Evolutionary conservation across 2,329 filamentous ascomycete species (phyloP), one percentile per base, ranked within the genome.

Genomic region (Xylariales sp.): DNA sequence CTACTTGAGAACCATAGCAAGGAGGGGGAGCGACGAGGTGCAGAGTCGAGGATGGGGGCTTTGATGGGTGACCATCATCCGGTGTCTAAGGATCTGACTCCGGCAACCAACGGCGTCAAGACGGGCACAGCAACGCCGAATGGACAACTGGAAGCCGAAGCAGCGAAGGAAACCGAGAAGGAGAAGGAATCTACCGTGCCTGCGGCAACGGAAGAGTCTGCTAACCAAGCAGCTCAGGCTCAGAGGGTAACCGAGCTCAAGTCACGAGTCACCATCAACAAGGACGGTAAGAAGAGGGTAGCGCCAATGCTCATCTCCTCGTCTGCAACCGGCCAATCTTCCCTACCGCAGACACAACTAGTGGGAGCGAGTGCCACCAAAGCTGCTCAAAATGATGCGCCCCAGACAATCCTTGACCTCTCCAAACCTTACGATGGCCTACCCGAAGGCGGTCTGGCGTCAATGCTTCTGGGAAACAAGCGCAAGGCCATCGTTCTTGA

Each of bases 1-100:
- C 74, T 87, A 27, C 68, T 98, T 1, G 93, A 98, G 64, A 89
- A 94, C 53, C 85, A 84, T 59, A 95, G 89, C 65, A 96, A 94
- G 59, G 89, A 85, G 31, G 91, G 86, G 16, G 93, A 98, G 60
- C 76, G 91, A 22, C 87, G 84, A 49, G 90, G 86, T 4, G 90
- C 91, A 0, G 88, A 98, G 64, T 93, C 89, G 2, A 80, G 91
- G 50, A 98, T 98, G 93, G 93, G 93, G 10, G 91, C 91, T n/a
- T 67, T 98, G 27, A 98, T 98, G 93, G 91, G 91, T 5, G 90
- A 95, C 57, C 76, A 77, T 14, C 74, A 74, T 39, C 68, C 74
- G 3, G 63, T 75, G 3, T 68, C 72, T 3, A 78, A 79, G 29
- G 68, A 71, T 38, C 60, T 65, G 7, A 61, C 66, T 4, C 62